Evolutionary conservation across 2,329 filamentous ascomycete genomes (phyloP).

Genomic region (Akanthomyces dipterigenus): DNA sequence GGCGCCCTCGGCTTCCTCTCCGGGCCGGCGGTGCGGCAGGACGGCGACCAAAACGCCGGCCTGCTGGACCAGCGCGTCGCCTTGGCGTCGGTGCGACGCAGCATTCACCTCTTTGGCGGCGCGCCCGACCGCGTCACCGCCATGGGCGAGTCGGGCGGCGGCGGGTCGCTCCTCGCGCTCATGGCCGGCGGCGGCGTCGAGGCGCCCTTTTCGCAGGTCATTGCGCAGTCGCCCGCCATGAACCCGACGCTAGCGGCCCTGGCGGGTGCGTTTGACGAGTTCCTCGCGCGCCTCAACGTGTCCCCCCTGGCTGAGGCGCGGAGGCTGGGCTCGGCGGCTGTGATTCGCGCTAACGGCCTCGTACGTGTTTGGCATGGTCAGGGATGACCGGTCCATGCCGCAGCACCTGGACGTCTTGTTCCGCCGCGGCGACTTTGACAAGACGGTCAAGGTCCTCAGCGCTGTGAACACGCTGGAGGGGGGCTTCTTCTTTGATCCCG

Average conservation of each 20-base stretch:
- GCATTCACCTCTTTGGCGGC: constrained; percentile 39
- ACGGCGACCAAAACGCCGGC: constrained; percentile 21
- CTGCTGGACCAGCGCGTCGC: constrained; percentile 34
- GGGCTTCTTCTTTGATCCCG: constrained; percentile 14
- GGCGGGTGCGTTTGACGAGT: constrained; percentile 5
- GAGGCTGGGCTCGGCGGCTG: neutral
- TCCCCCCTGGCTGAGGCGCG: constrained; percentile 7
- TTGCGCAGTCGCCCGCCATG: constrained; percentile 10
- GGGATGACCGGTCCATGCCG: constrained; percentile 5
- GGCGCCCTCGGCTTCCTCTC: constrained; percentile 31
- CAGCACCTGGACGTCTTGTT: neutral
- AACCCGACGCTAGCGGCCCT: neutral
- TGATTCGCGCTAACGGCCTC: constrained; percentile 13
- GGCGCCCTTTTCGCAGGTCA: constrained; percentile 26
- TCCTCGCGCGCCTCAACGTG: constrained; percentile 11
- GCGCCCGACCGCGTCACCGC: constrained; percentile 35
- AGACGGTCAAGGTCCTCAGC: constrained; percentile 11
- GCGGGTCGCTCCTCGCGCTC: constrained; percentile 32
- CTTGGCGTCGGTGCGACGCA: constrained; percentile 31
- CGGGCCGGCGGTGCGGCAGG: constrained; percentile 1
- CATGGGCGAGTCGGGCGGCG: constrained; percentile 41
- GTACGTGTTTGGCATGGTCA: constrained; percentile 8
- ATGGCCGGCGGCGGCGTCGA: constrained; percentile 18
- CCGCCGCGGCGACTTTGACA: constrained; percentile 9
- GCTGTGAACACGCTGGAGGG: constrained; percentile 13